Conservation (phyloP, 352 stramenopile genomes). For the Chrysophaeum taylorii region DNA sequence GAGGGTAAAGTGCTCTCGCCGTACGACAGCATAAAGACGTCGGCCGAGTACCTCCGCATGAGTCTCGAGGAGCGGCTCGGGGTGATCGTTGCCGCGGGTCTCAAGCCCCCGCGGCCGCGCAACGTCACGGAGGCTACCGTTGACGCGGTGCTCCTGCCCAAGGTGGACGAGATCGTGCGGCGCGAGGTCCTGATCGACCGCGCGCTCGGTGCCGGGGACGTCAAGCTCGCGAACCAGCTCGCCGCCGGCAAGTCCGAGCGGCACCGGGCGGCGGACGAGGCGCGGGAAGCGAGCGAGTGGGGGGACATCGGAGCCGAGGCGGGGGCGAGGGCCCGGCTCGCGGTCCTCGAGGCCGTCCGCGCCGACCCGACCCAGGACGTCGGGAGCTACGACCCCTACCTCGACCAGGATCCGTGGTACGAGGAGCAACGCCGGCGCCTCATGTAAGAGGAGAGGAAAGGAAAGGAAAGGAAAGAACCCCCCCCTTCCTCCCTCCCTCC, state of each 20-base stretch:
- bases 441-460: no score
- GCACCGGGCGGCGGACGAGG: conserved; percentile 38
- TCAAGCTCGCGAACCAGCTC: conserved; percentile 32
- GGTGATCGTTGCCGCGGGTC: conserved; percentile 37
- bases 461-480: no score
- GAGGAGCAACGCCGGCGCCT: conserved; percentile 22
- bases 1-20: background rate
- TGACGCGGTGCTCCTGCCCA: conserved; percentile 48
- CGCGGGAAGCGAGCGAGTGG: conserved; percentile 26
- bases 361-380: conserved; percentile 56
- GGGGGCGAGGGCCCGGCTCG: conserved; percentile 35
- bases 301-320: conserved; percentile 29
- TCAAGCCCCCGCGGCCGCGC: conserved; percentile 36
- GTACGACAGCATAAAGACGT: conserved; percentile 37
- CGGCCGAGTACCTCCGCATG: conserved; percentile 42
- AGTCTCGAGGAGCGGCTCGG: conserved; percentile 38
- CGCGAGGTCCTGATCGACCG: conserved; percentile 44
- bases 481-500: no score
- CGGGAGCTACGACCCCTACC: conserved; percentile 44
- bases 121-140: conserved; percentile 33
- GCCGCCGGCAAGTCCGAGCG: conserved; percentile 32
- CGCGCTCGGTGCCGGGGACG: conserved; percentile 35
- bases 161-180: conserved; percentile 53
- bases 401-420: conserved; percentile 60
- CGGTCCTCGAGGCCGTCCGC: conserved; percentile 37